Conservation (phyloP, 2,329 filamentous ascomycete genomes). For the Fusarium subtropicale region DNA sequence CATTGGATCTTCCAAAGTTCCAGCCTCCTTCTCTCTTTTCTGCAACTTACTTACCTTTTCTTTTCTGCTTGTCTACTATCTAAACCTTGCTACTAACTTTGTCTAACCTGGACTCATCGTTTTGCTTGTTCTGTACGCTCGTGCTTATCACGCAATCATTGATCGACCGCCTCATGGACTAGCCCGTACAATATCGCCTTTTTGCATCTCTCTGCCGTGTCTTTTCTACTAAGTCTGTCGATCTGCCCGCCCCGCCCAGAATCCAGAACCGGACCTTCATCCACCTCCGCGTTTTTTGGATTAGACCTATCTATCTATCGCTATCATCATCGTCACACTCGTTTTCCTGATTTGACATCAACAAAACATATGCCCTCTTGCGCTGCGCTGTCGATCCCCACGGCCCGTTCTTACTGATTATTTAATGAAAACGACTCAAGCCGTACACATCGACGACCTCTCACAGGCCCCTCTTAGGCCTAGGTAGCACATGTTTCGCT, state of each 20-base stretch:
- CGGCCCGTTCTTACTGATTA: constrained; percentile 16
- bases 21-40: constrained; percentile 2
- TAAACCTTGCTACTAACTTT: neutral
- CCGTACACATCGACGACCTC: constrained; percentile 14
- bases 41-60: constrained; percentile 6
- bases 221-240: constrained; percentile 18
- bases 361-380: constrained; percentile 18
- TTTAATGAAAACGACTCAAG: constrained; percentile 41
- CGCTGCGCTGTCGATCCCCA: constrained; percentile 19
- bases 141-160: constrained; percentile 23
- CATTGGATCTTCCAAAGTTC: constrained; percentile 1
- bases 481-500: constrained; percentile 48
- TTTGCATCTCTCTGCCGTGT: constrained; percentile 17
- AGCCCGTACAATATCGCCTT: constrained; percentile 21
- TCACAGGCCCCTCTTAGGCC: constrained; percentile 35
- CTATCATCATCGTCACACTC: constrained; percentile 17
- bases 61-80: constrained; percentile 10
- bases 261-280: constrained; percentile 34
- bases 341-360: constrained; percentile 28
- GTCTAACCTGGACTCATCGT: neutral
- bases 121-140: constrained; percentile 3
- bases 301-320: constrained; percentile 15
- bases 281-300: constrained; percentile 38
- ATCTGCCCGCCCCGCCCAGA: constrained; percentile 39
- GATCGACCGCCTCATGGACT: constrained; percentile 19